These are phyloP conservation scores for Coemansia erecta DNA, from an alignment of 192 early-diverging fungal genomes.

Conservation along the genomic window DNA sequence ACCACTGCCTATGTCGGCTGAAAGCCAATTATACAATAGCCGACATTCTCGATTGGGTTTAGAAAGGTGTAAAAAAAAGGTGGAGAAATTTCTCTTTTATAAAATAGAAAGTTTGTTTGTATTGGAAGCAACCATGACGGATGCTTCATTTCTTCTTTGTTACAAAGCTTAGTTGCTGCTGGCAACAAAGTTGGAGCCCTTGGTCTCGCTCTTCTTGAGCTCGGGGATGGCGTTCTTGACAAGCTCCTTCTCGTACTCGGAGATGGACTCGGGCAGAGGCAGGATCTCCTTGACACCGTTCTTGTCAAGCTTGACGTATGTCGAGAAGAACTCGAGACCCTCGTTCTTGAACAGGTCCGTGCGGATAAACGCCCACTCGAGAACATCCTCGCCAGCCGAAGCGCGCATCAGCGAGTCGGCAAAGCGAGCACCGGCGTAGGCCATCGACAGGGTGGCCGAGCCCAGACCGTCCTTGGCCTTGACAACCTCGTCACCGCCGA, in stretches of 20 bases:
- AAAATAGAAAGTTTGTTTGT: too few relatives aligned
- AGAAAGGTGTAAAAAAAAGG: neutral
- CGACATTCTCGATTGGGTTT: too few relatives aligned
- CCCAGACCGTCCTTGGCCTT: constrained; percentile 98
- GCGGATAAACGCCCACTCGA: constrained; percentile 88
- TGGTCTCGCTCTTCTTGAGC: constrained; percentile 88
- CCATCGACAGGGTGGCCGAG: constrained; percentile 89
- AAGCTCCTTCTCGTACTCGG: constrained; percentile 84
- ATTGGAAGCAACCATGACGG: too few relatives aligned
- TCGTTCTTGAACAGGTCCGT: constrained; percentile 60
- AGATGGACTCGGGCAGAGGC: constrained; percentile 66
- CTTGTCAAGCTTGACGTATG: constrained; percentile 73
- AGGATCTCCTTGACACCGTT: constrained; percentile 88
- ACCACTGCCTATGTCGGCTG: too few relatives aligned
- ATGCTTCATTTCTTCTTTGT: too few relatives aligned
- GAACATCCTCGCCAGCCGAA: constrained; percentile 68
- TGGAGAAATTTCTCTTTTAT: too few relatives aligned
- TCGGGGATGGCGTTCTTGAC: constrained; percentile 81
- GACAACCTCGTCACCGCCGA: constrained; percentile 99
- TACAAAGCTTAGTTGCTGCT: constrained; percentile 19
- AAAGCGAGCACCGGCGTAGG: constrained; percentile 87
- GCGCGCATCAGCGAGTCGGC: constrained; percentile 85
- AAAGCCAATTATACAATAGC: too few relatives aligned
- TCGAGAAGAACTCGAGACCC: constrained; percentile 73
- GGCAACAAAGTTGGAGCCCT: constrained; percentile 66